phyloP scores from a whole-genome alignment of 805 yeast genomes.

The Sugiyamaella boreocaroliniensis region DNA sequence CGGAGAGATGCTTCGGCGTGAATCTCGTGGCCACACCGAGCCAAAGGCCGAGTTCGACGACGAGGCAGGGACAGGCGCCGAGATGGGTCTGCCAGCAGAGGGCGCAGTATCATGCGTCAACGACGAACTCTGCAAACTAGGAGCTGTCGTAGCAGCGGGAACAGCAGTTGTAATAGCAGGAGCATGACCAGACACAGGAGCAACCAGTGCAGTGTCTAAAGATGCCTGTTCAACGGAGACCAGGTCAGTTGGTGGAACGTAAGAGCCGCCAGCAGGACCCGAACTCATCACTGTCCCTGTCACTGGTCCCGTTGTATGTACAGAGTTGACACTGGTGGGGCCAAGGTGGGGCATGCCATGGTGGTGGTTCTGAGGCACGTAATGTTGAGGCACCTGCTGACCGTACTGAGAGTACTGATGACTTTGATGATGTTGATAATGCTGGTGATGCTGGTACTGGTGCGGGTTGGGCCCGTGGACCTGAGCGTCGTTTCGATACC shows the following conservation, averaged over 20 bases:
- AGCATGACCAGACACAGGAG: background rate
- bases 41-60: background rate
- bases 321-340: background rate
- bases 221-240: too few species aligned
- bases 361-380: background rate
- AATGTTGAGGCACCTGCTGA: background rate
- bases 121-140: too few species aligned
- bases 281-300: background rate
- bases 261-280: too few species aligned
- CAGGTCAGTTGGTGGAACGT: too few species aligned
- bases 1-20: constrained; percentile 11
- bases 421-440: constrained; percentile 3
- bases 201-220: too few species aligned
- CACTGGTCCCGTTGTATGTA: background rate
- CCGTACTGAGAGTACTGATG: constrained; percentile 5
- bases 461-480: background rate
- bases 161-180: background rate
- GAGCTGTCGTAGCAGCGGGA: background rate
- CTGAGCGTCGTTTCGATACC: background rate
- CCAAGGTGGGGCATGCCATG: background rate
- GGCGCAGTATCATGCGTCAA: background rate
- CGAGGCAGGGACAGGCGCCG: constrained; percentile 1
- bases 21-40: background rate
- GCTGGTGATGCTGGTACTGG: background rate
- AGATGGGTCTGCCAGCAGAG: background rate